These are phyloP conservation scores for Pseudozyma sp. DNA, from an alignment of 1,284 basidiomycete species.

Conservation along the genomic window DNA sequence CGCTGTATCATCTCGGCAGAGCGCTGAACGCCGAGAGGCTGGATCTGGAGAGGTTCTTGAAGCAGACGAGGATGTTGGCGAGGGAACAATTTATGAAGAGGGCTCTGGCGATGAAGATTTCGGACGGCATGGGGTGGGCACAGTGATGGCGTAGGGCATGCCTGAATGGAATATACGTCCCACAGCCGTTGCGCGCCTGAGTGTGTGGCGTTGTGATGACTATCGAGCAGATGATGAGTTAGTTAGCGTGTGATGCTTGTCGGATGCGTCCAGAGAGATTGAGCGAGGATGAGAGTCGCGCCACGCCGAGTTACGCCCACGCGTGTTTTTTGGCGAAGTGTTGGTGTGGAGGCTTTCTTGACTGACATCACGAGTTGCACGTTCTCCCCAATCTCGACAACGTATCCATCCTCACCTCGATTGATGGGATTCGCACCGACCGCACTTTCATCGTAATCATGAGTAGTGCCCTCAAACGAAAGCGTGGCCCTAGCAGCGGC, in stretches of 20 bases:
- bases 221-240: no score
- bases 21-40: constrained; percentile 83
- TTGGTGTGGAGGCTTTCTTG: constrained; percentile 30
- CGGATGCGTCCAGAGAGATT: no score
- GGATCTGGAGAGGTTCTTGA: constrained; percentile 62
- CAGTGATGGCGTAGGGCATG: not conserved
- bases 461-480: constrained; percentile 12
- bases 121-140: constrained; percentile 57
- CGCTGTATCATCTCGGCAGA: constrained; percentile 94
- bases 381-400: no score
- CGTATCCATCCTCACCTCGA: no score
- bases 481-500: constrained; percentile 2
- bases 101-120: constrained; percentile 63
- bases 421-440: no score
- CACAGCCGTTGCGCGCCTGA: not conserved
- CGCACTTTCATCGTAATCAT: no score
- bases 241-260: no score
- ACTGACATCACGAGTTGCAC: no score
- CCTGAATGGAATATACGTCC: not conserved
- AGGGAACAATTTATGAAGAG: constrained; percentile 66
- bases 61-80: constrained; percentile 64
- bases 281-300: not conserved
- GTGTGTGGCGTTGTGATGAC: not conserved
- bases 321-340: constrained; percentile 6
- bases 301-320: not conserved